Evolutionary conservation across 306 rosid species (phyloP).

Genomic region (Quercus berberidifolia): DNA sequence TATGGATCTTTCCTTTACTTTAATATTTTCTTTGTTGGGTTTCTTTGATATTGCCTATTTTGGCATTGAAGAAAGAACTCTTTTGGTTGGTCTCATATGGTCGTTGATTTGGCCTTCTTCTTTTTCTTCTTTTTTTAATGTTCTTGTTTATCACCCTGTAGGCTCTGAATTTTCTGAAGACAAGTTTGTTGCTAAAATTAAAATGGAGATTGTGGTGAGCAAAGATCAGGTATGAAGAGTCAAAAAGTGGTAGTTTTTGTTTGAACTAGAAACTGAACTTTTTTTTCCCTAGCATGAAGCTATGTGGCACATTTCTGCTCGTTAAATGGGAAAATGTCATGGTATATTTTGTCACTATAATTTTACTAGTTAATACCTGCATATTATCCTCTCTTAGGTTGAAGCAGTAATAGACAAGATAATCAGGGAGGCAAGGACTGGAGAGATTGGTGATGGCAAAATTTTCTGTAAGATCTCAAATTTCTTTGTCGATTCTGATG

Average conservation of each 20-base stretch:
- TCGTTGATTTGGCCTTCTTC: not conserved
- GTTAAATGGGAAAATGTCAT: not conserved
- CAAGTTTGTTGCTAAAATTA: slow-evolving; percentile 82
- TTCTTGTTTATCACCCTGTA: slow-evolving; percentile 5
- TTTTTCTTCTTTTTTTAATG: not conserved
- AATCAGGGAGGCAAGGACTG: slow-evolving; percentile 75
- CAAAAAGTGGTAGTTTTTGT: slow-evolving; percentile 11
- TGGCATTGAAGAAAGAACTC: not conserved
- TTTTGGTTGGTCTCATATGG: not conserved
- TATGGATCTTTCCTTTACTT: not conserved
- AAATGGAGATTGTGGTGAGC: slow-evolving; percentile 87
- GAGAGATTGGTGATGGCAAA: slow-evolving; percentile 97
- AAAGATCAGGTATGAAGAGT: slow-evolving; percentile 66
- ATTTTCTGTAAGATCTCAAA: slow-evolving; percentile 64
- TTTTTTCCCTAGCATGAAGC: not conserved
- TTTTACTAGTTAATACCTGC: not conserved
- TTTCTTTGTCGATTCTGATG: not conserved
- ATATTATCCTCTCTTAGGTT: slow-evolving; percentile 37
- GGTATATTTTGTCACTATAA: not conserved
- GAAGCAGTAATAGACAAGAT: slow-evolving; percentile 71
- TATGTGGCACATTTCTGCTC: not conserved
- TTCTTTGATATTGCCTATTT: not conserved
- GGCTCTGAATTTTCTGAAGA: slow-evolving; percentile 91
- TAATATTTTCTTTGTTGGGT: not conserved
- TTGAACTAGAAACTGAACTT: not conserved